Percentiles rank a stretch among this genome's conserved stretches.
Conservation (phyloP, 495 filamentous ascomycete species). For the Aeminium ludgeri region DNA sequence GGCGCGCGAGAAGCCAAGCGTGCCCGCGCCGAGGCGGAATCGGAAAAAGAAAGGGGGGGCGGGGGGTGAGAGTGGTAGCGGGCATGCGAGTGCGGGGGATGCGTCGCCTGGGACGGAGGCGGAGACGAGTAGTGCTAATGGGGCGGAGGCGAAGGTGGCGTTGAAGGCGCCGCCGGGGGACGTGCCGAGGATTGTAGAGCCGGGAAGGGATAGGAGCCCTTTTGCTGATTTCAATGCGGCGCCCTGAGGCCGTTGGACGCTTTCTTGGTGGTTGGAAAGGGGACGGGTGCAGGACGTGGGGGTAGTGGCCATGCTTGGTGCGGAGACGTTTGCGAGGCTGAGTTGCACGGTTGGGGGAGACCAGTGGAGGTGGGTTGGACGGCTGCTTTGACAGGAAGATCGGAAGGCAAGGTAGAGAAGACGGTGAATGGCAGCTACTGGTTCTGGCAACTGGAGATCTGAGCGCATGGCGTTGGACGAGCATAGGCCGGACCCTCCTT, state of each 20-base stretch:
- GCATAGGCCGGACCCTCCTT: no score
- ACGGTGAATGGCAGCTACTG: no score
- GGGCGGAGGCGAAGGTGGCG: neutral
- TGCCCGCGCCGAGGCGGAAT: constrained; percentile 10
- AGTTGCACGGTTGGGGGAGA: no score
- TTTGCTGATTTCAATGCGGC: constrained; percentile 13
- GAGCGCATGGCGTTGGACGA: no score
- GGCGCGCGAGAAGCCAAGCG: constrained; percentile 14
- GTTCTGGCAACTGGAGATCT: no score
- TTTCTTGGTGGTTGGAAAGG: neutral
- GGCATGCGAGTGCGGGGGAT: neutral
- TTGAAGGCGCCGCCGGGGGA: constrained; percentile 7
- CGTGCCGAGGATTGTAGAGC: neutral
- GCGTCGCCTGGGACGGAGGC: neutral
- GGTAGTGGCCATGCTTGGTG: no score
- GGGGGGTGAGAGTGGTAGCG: neutral
- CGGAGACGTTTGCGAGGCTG: no score
- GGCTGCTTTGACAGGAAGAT: no score
- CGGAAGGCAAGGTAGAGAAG: no score
- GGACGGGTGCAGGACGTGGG: no score
- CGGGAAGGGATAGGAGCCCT: constrained; percentile 6
- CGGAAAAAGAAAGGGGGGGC: constrained; percentile 3
- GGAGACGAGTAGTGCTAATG: neutral
- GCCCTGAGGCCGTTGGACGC: neutral
- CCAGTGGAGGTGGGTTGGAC: no score